Conservation (phyloP, 2,329 filamentous ascomycete genomes). For the Exophiala calicioides region DNA sequence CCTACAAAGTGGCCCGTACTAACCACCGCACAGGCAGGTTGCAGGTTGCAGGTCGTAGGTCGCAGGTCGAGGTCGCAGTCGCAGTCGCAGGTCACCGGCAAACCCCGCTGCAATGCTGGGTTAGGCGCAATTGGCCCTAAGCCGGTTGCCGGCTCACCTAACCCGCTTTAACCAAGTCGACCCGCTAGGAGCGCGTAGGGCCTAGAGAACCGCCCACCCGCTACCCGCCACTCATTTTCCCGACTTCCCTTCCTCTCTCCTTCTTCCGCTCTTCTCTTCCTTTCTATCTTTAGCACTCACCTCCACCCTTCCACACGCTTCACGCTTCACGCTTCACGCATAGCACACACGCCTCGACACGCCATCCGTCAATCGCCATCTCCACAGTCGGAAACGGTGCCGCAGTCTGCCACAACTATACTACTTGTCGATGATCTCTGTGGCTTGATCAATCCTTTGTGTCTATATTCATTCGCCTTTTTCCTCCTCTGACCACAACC, state of each 20-base stretch:
- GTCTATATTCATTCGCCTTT: constrained; percentile 5
- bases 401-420: constrained; percentile 1
- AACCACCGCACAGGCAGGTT: too few relatives aligned
- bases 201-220: neutral
- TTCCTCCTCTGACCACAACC: constrained; percentile 2
- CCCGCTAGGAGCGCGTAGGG: neutral
- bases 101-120: too few relatives aligned
- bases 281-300: constrained; percentile 34
- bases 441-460: neutral
- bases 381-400: neutral
- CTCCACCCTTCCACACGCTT: constrained; percentile 22
- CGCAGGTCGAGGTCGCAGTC: too few relatives aligned
- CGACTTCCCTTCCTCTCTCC: constrained; percentile 14
- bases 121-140: too few relatives aligned
- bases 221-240: neutral
- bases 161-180: too few relatives aligned
- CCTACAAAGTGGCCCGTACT: too few relatives aligned
- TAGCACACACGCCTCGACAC: constrained; percentile 15
- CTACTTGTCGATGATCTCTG: neutral
- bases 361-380: constrained; percentile 1
- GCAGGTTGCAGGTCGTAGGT: too few relatives aligned
- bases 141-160: too few relatives aligned
- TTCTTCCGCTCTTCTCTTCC: constrained; percentile 22
- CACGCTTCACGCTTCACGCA: constrained; percentile 15
- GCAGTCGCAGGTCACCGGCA: too few relatives aligned